Base-by-base conservation (phyloP, 2,329 filamentous ascomycete species). In the Ascomycota sp. region DNA sequence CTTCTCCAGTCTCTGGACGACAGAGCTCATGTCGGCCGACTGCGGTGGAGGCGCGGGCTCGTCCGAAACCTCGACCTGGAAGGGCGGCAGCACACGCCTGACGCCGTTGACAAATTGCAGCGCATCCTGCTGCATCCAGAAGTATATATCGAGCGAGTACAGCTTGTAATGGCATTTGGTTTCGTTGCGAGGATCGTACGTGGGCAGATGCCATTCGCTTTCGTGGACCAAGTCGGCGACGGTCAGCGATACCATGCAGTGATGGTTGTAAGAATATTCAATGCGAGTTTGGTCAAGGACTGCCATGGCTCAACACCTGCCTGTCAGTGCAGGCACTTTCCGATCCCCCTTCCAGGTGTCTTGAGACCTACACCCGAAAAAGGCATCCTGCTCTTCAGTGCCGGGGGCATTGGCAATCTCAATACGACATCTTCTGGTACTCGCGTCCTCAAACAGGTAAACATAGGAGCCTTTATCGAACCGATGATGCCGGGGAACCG, bases 391-490 rank as follows among this genome's bases (percentile, higher is more conserved):
- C n/a, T 76, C 65, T 2, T 76, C 66, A 3, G 69, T 75, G 31
- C 78, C 78, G 7, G 75, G 66, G 40, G 74, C 60, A 43, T 85
- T 86, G 26, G 78, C 78, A 36, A 85, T 59, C 51, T 85, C 79
- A 38, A 85, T 56, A 39, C 78, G 73, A 37, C 75, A 75, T 35
- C 69, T 63, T 36, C 69, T 62, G 40, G 74, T 66, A 35, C 58
- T 59, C 9, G 75, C 65, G 45, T 80, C 76, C 49, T 83, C 75
- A 47, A 81, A 83, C 5, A 85, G 57, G 45, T 85, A 85, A 33
- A 85, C 65, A 47, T 85, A 85, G 7, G 76, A 83, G 28, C 72
- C 67, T 48, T 77, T 78, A 50, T 81, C 74, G 49, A 86, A 85
- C 30, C 78, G 71, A 50, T 85, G 75, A 48, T 85, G 79, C n/a